Base-by-base conservation (phyloP, 140 eudicot species). In the Ambrosia hybrid region DNA sequence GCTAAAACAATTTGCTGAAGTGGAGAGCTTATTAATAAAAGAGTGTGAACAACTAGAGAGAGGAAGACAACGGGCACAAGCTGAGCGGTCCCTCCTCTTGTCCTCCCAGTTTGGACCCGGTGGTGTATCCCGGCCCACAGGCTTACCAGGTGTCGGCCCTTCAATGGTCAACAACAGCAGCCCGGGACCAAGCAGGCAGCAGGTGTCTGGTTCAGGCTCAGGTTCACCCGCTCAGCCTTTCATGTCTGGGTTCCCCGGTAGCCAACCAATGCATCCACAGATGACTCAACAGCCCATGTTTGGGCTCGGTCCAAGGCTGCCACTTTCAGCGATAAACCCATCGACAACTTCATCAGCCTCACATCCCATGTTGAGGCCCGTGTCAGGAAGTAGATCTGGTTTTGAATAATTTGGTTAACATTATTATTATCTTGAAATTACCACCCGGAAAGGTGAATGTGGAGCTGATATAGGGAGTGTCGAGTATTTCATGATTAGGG, bases 1-100 rank as follows among this genome's bases (percentile, higher is more conserved):
- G 87, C 89, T 93, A 51, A 93, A 93, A 79, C 98, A 93, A 68
- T 89, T 90, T 76, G 95, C 97, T 9, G 98, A 93, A 84, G 87
- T 93, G 33, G 98, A 93, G 77, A 93, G 96, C 68, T 77, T 85
- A 58, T 73, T 93, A n/a, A 93, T 90, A 89, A 90, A 85, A 65
- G n/a, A 93, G 77, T 90, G 98, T 51, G 98, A 93, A 49, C 97
- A 90, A 55, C 87, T 93, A 71, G 98, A 93, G 76, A 85, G 92
- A 67, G 74, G 81, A 51, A 84, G 96, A 76, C 98, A 90, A 82
- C 76, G 96, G 79, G 70, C 83, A 43, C 83, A 91, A 61, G 76
- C 89, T 3, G 98, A 93, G 57, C 91, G 97, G 11, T 76, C 79
- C 48, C 91, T 74, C 71, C 71, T 81, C 71, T 39, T 79, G 33